Evolutionary conservation across 139 green algal species (phyloP).

Genomic region (Chlamydomonas asymmetrica): DNA sequence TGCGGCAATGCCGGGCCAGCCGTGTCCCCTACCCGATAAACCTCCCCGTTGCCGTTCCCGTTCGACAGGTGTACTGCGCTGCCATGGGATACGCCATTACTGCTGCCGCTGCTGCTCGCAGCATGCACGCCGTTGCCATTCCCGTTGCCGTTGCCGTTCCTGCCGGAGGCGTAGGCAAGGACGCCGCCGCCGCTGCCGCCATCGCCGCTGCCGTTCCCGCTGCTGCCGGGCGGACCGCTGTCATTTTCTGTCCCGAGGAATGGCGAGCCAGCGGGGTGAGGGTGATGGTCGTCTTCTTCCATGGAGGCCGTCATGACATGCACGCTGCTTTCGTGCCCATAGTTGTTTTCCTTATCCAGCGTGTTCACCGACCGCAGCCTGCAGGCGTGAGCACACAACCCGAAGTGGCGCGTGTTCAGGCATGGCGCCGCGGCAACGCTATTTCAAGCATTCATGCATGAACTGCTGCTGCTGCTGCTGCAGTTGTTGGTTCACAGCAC

Average conservation of each 20-base stretch:
- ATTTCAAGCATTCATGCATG: no score
- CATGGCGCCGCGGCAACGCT: no score
- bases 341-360: constrained; percentile 5
- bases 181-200: neutral
- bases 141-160: neutral
- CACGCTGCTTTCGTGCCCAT: constrained; percentile 19
- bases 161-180: neutral
- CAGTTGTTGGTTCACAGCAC: no score
- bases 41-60: no score
- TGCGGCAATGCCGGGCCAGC: no score
- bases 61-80: no score
- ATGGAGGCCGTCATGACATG: neutral
- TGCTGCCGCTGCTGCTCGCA: no score
- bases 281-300: neutral
- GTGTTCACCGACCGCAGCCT: constrained; percentile 6
- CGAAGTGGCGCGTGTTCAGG: no score
- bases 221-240: neutral
- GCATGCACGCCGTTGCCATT: constrained; percentile 1
- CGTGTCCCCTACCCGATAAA: no score
- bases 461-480: no score
- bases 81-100: no score
- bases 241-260: neutral
- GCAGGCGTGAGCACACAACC: no score
- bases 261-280: neutral
- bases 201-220: neutral